These are phyloP conservation scores for Candida xiaguanensis DNA, from an alignment of 805 yeast species.

Conservation along the genomic window DNA sequence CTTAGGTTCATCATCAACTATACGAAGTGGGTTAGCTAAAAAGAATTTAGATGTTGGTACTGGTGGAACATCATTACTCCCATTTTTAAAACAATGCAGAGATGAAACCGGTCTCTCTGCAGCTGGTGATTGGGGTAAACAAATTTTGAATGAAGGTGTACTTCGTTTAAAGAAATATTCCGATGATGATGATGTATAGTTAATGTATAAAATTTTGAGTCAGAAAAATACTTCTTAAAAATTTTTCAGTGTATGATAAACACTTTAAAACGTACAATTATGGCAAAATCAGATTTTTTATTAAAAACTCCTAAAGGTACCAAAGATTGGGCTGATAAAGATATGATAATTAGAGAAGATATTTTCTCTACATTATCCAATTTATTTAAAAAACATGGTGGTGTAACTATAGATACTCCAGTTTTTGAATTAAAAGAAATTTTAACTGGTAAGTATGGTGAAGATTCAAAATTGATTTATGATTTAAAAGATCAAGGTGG, in stretches of 20 bases:
- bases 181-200: neutral
- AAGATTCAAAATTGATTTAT: conserved; percentile 93
- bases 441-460: conserved; percentile 96
- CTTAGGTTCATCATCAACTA: conserved; percentile 54
- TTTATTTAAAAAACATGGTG: conserved; percentile 93
- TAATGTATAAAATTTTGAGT: neutral
- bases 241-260: conserved; percentile 2
- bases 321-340: conserved; percentile 98
- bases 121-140: conserved; percentile 87
- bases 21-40: conserved; percentile 65
- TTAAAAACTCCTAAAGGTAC: conserved; percentile 96
- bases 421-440: conserved; percentile 96
- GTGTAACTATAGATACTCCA: conserved; percentile 97
- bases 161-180: conserved; percentile 33
- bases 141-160: conserved; percentile 57
- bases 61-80: conserved; percentile 89
- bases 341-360: conserved; percentile 91
- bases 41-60: conserved; percentile 67
- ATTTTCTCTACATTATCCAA: conserved; percentile 69
- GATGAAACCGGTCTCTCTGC: conserved; percentile 95
- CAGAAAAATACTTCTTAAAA: neutral
- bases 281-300: conserved; percentile 55
- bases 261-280: conserved; percentile 19
- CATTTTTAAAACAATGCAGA: conserved; percentile 90
- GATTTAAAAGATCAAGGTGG: conserved; percentile 99